These are phyloP conservation scores for Synchytrium microbalum DNA, from an alignment of 371 early-diverging fungal species.

Conservation along the genomic window DNA sequence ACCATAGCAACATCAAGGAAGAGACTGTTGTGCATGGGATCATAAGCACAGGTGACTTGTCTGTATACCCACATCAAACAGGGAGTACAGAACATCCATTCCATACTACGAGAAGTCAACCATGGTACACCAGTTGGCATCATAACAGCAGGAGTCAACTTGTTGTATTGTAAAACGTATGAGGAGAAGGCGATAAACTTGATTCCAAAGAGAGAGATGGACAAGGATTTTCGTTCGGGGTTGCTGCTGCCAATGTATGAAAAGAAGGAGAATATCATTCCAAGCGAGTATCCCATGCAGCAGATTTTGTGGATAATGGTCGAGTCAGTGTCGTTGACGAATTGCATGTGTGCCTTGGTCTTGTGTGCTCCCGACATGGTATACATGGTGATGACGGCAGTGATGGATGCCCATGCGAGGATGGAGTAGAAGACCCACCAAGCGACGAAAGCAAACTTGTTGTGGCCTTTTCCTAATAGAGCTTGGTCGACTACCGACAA, in stretches of 20 bases:
- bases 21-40: slow-evolving; percentile 13
- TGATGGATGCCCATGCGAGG: background rate
- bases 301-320: slow-evolving; percentile 18
- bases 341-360: background rate
- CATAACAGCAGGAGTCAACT: slow-evolving; percentile 17
- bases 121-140: slow-evolving; percentile 20
- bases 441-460: background rate
- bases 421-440: background rate
- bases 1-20: slow-evolving; percentile 20
- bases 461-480: background rate
- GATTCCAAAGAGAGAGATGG: background rate
- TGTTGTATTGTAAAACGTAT: slow-evolving; percentile 14
- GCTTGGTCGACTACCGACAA: background rate
- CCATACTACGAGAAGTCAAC: slow-evolving; percentile 26
- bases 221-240: background rate
- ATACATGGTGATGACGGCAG: background rate
- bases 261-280: background rate
- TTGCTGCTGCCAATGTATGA: background rate
- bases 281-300: slow-evolving; percentile 18
- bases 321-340: slow-evolving; percentile 20
- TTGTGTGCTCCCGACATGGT: background rate
- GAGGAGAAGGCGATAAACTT: slow-evolving; percentile 12
- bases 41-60: slow-evolving; percentile 19
- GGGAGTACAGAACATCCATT: slow-evolving; percentile 32
- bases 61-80: slow-evolving; percentile 25